Conservation (phyloP, 257 asterid species). For the Solanum piurae region DNA sequence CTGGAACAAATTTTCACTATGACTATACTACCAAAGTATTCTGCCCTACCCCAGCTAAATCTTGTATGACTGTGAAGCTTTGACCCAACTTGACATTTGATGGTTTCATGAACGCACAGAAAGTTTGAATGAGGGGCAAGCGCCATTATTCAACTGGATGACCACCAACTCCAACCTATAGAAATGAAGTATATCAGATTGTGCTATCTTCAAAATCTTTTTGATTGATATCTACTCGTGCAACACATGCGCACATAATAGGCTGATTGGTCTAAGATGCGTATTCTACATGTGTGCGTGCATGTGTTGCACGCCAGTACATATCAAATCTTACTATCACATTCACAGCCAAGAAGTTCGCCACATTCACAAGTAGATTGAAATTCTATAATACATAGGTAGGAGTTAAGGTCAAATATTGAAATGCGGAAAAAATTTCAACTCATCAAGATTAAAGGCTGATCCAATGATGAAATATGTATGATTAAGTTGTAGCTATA, state of each 20-base stretch:
- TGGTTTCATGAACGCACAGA: slow-evolving; percentile 40
- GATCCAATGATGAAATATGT: not conserved
- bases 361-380: not conserved
- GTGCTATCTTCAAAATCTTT: not conserved
- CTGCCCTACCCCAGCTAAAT: slow-evolving; percentile 14
- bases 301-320: not conserved
- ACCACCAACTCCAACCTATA: slow-evolving; percentile 21
- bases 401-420: not conserved
- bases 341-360: not conserved
- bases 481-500: not conserved
- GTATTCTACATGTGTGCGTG: not conserved
- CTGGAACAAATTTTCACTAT: slow-evolving; percentile 19
- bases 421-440: not conserved
- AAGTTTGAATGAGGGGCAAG: slow-evolving; percentile 44
- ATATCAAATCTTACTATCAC: not conserved
- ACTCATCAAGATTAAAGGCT: not conserved
- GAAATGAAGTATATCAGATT: not conserved
- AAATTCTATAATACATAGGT: not conserved
- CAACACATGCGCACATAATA: not conserved
- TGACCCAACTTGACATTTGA: slow-evolving; percentile 25
- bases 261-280: not conserved
- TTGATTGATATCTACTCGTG: not conserved
- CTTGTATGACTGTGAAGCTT: slow-evolving; percentile 14
- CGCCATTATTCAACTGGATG: slow-evolving; percentile 45
- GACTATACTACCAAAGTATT: slow-evolving; percentile 17